A percentile compares a stretch with the other conserved stretches of the same genome.
Conservation (phyloP, 1,284 basidiomycete species). For the Clitocybe nebularis region DNA sequence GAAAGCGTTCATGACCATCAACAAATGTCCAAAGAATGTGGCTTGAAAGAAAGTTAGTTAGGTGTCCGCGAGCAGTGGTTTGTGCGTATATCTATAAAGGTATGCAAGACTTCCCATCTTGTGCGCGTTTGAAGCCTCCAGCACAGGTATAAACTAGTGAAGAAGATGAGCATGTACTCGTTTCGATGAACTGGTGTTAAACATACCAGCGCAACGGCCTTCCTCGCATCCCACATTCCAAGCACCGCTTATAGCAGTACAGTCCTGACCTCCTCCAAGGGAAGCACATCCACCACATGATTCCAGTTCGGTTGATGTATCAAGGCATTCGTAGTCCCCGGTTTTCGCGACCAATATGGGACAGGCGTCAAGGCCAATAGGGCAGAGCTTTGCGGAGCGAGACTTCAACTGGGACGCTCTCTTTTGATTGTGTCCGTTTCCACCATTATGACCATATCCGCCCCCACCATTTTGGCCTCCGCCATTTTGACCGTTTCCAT, state of each 20-base stretch:
- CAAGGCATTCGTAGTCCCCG: conserved; percentile 62
- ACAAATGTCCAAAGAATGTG: not conserved
- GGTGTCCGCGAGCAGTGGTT: no score
- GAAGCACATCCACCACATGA: conserved; percentile 75
- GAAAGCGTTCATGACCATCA: no score
- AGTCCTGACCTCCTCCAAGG: conserved; percentile 63
- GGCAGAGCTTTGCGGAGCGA: conserved; percentile 46
- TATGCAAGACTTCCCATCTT: conserved; percentile 52
- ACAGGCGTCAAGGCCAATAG: conserved; percentile 55
- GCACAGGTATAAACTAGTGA: conserved; percentile 56
- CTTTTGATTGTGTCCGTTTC: conserved; percentile 26
- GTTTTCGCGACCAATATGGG: conserved; percentile 41
- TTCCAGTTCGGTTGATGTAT: conserved; percentile 49
- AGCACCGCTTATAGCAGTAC: conserved; percentile 59
- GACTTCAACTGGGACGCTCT: conserved; percentile 30
- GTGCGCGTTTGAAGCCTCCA: conserved; percentile 45
- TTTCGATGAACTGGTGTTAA: conserved; percentile 5
- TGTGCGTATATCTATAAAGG: no score
- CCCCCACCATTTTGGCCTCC: not conserved
- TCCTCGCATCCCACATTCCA: conserved; percentile 66
- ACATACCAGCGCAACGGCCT: conserved; percentile 54
- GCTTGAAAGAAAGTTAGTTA: no score
- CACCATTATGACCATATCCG: conserved; percentile 14
- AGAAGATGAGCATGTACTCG: conserved; percentile 8
- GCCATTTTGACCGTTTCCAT: conserved; percentile 9